phyloP scores from a whole-genome alignment of 2,329 filamentous ascomycete genomes.

The Fusarium anthophilum region DNA sequence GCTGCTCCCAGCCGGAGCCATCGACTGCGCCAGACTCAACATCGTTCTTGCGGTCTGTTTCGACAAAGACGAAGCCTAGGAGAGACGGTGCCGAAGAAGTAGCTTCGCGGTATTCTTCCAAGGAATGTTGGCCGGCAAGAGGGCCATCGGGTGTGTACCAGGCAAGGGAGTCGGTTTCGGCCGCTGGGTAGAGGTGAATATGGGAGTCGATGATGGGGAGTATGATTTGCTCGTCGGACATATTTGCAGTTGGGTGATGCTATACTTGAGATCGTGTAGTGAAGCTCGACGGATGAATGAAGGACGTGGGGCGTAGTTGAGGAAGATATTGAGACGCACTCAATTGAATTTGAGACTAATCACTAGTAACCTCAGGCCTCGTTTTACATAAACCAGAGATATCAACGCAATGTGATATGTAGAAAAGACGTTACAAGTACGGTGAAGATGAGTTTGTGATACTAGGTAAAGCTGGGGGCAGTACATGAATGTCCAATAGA shows the following conservation, averaged over 20 bases:
- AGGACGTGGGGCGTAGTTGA: not conserved
- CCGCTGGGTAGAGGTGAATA: constrained; percentile 84
- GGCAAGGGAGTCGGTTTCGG: constrained; percentile 71
- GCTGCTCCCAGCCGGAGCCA: constrained; percentile 69
- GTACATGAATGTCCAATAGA: constrained; percentile 4
- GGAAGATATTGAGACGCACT: not conserved
- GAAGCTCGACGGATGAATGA: not conserved
- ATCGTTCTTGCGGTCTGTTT: constrained; percentile 78
- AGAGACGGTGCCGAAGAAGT: constrained; percentile 56
- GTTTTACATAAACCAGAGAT: not conserved
- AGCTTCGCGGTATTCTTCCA: constrained; percentile 68
- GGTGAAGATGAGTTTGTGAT: constrained; percentile 17
- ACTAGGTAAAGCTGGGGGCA: not conserved
- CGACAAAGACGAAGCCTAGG: constrained; percentile 81
- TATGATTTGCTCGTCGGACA: constrained; percentile 52
- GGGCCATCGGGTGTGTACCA: constrained; percentile 73
- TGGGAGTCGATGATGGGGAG: constrained; percentile 85
- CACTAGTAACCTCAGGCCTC: not conserved
- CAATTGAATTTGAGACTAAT: not conserved
- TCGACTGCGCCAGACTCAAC: constrained; percentile 57
- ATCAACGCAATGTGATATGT: not conserved
- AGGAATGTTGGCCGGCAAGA: constrained; percentile 70
- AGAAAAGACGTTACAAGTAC: constrained; percentile 19
- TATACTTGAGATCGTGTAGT: not conserved
- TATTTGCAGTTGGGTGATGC: constrained; percentile 32